Base-by-base conservation (phyloP, 106 monocot genomes). In the Phalaenopsis aphrodite region DNA sequence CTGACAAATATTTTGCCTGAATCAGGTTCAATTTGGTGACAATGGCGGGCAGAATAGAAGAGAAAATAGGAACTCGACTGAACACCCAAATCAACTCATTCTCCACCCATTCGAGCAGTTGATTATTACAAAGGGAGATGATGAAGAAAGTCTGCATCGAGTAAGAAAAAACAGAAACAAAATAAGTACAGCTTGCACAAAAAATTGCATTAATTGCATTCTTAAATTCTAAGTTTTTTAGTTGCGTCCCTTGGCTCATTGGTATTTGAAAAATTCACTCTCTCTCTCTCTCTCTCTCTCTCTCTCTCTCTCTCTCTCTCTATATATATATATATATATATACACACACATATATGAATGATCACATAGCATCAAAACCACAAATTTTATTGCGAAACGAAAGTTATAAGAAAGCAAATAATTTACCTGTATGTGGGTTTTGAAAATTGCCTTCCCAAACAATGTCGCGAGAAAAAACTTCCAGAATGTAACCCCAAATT, bases 401-500 rank as follows among this genome's bases (percentile, higher is more conserved):
- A 8, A 18, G 23, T 45, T 5, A 56, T 18, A 67, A 18, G 14
- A 75, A 78, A 46, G 58, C 45, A 72, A 37, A 75, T 37, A 76
- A 9, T 41, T 49, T 52, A 95, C 95, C 95, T 95, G 95, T 56
- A 92, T 85, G 79, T 90, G 90, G 75, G 92, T 86, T 84, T 95
- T 95, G 75, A 95, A 84, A 61, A 95, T 84, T 49, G 95, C 95
- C 83, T 95, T 95, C 61, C 95, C 95, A 45, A 80, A 87, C 79
- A 95, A 80, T 52, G 95, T 95, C 61, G 95, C 87, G 41, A 92
- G 87, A 78, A 95, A 95, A 82, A 95, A 95, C 75, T 90, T 90
- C 95, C 95, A 95, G 77, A 95, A 95, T 45, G 95, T 81, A 49
- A 95, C 79, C 68, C 90, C 90, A 72, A 95, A 88, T 88, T 95